These are phyloP conservation scores for Solanum sejunctum DNA, from an alignment of 257 asterid species.

Conservation along the genomic window DNA sequence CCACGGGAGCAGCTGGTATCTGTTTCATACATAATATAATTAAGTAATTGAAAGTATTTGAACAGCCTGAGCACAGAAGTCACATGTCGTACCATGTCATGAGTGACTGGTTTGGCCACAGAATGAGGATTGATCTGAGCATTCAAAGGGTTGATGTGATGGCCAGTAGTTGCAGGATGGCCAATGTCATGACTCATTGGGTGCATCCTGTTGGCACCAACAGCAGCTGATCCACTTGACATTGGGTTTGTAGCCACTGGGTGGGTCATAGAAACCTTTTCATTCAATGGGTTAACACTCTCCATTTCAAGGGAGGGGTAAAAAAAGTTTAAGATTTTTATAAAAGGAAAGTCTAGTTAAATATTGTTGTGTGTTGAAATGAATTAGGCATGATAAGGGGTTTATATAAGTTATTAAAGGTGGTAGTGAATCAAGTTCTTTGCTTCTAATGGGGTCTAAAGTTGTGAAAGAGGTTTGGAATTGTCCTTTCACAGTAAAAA, in stretches of 20 bases:
- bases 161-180: background rate
- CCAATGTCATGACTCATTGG: background rate
- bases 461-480: slow-evolving; percentile 30
- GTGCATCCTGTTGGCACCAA: background rate
- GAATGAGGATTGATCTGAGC: background rate
- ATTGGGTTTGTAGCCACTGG: background rate
- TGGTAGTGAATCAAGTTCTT: slow-evolving; percentile 37
- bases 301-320: background rate
- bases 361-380: background rate
- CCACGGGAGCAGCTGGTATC: background rate
- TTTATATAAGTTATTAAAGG: slow-evolving; percentile 41
- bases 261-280: background rate
- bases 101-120: background rate
- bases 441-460: slow-evolving; percentile 41
- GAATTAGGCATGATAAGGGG: background rate
- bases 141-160: background rate
- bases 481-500: slow-evolving; percentile 8
- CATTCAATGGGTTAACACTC: background rate
- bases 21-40: background rate
- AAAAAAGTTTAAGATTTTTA: background rate
- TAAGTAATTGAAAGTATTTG: background rate
- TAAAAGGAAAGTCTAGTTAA: background rate
- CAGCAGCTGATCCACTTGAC: background rate
- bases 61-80: background rate
- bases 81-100: background rate